Evolutionary conservation across 1,284 basidiomycete species (phyloP).

Genomic region (Apiotrichum mycotoxinovorans): DNA sequence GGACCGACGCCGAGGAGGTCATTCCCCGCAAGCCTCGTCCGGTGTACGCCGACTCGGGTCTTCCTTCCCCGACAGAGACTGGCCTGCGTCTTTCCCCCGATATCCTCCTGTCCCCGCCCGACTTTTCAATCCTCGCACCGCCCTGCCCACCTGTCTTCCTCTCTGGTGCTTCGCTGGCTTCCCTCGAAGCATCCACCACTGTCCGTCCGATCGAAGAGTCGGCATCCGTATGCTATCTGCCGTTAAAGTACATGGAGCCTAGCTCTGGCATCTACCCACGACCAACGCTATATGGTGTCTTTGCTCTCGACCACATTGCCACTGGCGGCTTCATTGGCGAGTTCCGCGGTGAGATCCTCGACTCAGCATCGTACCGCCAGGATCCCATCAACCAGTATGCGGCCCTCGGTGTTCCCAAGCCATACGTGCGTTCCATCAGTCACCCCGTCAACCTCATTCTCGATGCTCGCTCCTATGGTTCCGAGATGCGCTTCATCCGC

Average conservation of each 20-base stretch:
- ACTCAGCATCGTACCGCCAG: conserved; percentile 40
- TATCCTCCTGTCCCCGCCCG: conserved; percentile 35
- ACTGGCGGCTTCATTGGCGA: conserved; percentile 45
- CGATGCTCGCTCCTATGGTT: conserved; percentile 76
- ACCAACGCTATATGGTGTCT: conserved; percentile 46
- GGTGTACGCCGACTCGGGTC: conserved; percentile 33
- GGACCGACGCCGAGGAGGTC: conserved; percentile 39
- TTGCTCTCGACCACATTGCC: conserved; percentile 28
- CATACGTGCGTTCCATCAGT: conserved; percentile 73
- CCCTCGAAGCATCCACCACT: conserved; percentile 23
- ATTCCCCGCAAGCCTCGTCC: conserved; percentile 16
- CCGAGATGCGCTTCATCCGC: conserved; percentile 69
- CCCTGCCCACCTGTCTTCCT: conserved; percentile 47
- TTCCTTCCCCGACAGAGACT: conserved; percentile 46
- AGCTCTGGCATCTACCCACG: conserved; percentile 36
- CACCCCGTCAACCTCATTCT: conserved; percentile 76
- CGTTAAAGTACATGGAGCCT: conserved; percentile 36
- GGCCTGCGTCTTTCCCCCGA: conserved; percentile 38
- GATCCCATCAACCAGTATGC: conserved; percentile 58
- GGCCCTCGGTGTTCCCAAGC: conserved; percentile 55
- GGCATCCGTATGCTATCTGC: conserved; percentile 32
- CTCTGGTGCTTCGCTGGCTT: conserved; percentile 29
- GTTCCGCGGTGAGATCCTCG: conserved; percentile 42
- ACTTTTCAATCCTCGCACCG: conserved; percentile 52
- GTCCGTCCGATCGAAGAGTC: conserved; percentile 36